A percentile compares a stretch with the other conserved stretches of the same genome.
Evolutionary conservation across 169 alveolate genomes (phyloP).

Genomic region (Plasmodium inui): DNA sequence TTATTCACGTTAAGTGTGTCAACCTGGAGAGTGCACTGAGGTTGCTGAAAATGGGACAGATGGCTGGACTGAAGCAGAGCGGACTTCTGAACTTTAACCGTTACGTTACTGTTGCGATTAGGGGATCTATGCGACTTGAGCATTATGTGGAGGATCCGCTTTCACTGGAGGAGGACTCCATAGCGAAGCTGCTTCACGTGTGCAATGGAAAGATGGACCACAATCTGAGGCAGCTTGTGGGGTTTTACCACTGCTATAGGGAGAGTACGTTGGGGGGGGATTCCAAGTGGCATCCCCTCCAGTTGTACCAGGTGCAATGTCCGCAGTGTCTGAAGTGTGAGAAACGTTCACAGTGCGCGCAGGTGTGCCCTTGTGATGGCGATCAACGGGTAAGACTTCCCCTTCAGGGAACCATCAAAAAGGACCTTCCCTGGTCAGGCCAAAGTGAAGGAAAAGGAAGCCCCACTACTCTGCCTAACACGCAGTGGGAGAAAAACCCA

Average conservation of each 20-base stretch:
- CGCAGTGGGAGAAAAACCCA: no score
- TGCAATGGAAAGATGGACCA: conserved; percentile 52
- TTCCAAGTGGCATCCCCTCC: neutral
- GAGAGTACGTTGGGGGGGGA: neutral
- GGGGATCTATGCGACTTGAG: conserved; percentile 77
- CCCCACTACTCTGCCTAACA: neutral
- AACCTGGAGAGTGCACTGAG: conserved; percentile 73
- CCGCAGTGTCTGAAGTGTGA: no score
- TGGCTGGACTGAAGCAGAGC: conserved; percentile 83
- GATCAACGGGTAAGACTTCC: neutral
- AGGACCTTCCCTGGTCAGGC: neutral
- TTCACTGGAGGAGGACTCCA: neutral
- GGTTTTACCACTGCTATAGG: conserved; percentile 37
- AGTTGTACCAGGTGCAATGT: neutral
- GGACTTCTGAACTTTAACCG: conserved; percentile 78
- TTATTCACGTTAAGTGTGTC: conserved; percentile 82
- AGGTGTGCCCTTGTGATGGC: neutral
- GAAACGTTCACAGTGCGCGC: no score
- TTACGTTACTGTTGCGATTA: conserved; percentile 77
- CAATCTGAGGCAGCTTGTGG: conserved; percentile 44
- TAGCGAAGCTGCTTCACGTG: neutral
- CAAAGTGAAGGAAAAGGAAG: neutral
- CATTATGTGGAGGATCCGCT: conserved; percentile 13
- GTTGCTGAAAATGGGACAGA: conserved; percentile 77
- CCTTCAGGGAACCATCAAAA: neutral